Base-by-base conservation (phyloP, 192 early-diverging fungal species). In the Umbelopsis sp. region DNA sequence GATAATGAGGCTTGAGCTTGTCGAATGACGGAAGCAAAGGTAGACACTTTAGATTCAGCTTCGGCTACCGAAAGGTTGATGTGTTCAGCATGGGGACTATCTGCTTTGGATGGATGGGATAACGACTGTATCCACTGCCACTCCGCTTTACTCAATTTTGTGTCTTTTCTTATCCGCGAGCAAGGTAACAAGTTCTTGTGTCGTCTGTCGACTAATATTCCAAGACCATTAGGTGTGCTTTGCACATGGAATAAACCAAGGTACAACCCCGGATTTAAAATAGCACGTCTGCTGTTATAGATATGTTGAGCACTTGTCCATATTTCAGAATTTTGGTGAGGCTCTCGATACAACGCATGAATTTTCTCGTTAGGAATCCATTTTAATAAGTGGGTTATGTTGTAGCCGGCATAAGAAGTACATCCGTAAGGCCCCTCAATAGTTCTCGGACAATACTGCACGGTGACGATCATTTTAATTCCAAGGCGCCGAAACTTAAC, bases 221-320 rank as follows among this genome's bases (percentile, higher is more conserved):
- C 74, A 20, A 84, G 49, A 16, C 80, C 80, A 16, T 72, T 52
- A 69, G 80, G 73, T 21, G 78, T 82, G 27, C 83, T 82, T 61
- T 84, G 81, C 0, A 78, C 77, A 48, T 84, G 78, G 51, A 82
- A 80, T n/a, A 84, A 45, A 46, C 80, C 83, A 37, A 84, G 51
- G 49, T 84, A 84, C 4, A 84, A 70, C 3, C 83, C 83, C 22
- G 80, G 70, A 1, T 53, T 61, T 49, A 65, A 65, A 22, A 71
- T 16, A 21, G 48, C 61, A 65, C 76, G 47, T 64, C 49, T 25
- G 1, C 16, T 20, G 65, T 37, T 22, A 12, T 50, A 50, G 44
- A 68, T 49, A 20, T 64, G 49, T 27, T 48, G 45, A 46, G 66
- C 47, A 22, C 44, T 33, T 11, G 74, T 75, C 80, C 80, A 73